These are phyloP conservation scores for Calonectria hawksworthii DNA, from an alignment of 2,329 filamentous ascomycete genomes.

Conservation along the genomic window DNA sequence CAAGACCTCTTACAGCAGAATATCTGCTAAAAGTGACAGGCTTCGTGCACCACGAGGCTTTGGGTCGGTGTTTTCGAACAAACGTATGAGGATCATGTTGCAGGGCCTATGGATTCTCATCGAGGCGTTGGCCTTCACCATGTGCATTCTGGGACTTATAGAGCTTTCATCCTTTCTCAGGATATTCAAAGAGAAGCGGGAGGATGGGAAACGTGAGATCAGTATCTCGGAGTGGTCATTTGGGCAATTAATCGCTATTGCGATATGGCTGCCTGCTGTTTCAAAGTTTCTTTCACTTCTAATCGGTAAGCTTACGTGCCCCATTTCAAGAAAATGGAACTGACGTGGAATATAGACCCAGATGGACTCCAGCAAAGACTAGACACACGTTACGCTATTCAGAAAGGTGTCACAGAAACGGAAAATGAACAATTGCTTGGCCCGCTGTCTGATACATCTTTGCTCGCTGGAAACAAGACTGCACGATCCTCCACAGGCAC, in stretches of 20 bases:
- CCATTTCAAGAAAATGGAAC: not conserved
- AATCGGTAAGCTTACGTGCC: not conserved
- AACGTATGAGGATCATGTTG: not conserved
- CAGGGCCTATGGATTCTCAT: not conserved
- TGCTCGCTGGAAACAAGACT: not conserved
- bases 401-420: not conserved
- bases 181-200: not conserved
- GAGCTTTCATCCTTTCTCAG: not conserved
- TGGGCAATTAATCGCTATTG: not conserved
- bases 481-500: not conserved
- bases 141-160: not conserved
- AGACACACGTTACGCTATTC: not conserved
- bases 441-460: not conserved
- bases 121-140: not conserved
- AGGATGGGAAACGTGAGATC: not conserved
- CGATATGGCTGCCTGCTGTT: not conserved
- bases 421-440: not conserved
- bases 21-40: not conserved
- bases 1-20: not conserved
- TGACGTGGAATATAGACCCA: not conserved
- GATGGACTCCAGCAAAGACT: not conserved
- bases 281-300: constrained; percentile 2
- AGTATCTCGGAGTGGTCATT: not conserved
- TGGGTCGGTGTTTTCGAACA: not conserved
- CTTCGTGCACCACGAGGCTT: not conserved